Evolutionary conservation across 164 flowering plant genomes (phyloP), one percentile per base, ranked within the genome.

Genomic region (Magnolia kwangsiensis): DNA sequence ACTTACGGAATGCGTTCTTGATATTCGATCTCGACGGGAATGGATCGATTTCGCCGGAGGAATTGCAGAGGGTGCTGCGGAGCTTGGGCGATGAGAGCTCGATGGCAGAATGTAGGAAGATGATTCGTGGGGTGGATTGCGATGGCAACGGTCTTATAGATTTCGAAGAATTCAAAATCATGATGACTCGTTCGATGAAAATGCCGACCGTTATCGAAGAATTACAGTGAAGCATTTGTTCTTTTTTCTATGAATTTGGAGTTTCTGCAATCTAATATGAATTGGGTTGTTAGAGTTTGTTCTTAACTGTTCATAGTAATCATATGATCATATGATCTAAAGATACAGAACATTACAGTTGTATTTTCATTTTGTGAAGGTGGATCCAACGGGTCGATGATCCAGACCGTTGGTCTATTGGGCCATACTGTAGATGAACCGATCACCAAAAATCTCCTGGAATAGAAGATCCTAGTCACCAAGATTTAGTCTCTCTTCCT

Each of bases 1-100:
- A 83, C 72, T 74, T 93, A 29, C 80, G 63, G 84, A 87, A 86
- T 63, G 98, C 98, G 0, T 93, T 93, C 85, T 69, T 85, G 24
- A 84, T 93, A 0, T 93, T 80, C 72, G 98, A 93, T 74, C 73
- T 86, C 4, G 96, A 93, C 77, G 82, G 88, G 13, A 90, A 90
- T 69, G 98, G 98, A 0, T 79, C 82, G 58, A 93, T 93, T 7
- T 73, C 93, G 7, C 89, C 94, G 4, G 92, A 90, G 81, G 98
- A 93, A 65, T 76, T 93, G 79, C 86, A 84, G 65, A 73, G 78
- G 76, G 93, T 92, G 27, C 9, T 90, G 86, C 66, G 59, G 75
- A 88, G 90, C 49, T 72, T 93, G 45, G 96, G 96, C 2, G 94
- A 92, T 3, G 83, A 85, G 0, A 82, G 88, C 58, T 82, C 94